Evolutionary conservation across 495 filamentous ascomycete genomes (phyloP).

Genomic region (Neurospora sp.): DNA sequence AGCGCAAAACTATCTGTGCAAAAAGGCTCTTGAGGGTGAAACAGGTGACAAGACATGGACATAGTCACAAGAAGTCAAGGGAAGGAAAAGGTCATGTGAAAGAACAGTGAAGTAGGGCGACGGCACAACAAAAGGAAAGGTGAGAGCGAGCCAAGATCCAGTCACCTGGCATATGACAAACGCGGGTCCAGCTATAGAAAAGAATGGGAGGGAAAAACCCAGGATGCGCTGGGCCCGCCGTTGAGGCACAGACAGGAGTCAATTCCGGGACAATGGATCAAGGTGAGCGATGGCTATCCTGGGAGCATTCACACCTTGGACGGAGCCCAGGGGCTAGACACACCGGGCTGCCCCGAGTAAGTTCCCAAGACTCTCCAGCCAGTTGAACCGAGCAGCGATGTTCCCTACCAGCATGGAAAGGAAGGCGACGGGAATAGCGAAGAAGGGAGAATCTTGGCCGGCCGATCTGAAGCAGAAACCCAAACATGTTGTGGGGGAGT

Average conservation of each 20-base stretch:
- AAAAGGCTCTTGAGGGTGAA: not conserved
- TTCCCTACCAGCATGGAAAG: constrained; percentile 5
- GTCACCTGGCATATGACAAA: constrained; percentile 1
- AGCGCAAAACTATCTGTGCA: not conserved
- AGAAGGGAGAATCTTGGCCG: constrained; percentile 1
- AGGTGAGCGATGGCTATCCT: constrained; percentile 8
- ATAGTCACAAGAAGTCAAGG: not conserved
- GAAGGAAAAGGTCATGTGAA: not conserved
- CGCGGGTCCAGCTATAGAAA: not conserved
- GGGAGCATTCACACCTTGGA: constrained; percentile 4
- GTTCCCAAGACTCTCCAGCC: not conserved
- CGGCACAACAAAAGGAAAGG: not conserved
- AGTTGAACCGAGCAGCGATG: constrained; percentile 6
- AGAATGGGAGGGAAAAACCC: constrained; percentile 2
- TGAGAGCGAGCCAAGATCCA: not conserved
- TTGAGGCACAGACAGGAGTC: constrained; percentile 13
- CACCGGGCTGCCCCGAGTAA: constrained; percentile 6
- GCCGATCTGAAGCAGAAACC: not conserved
- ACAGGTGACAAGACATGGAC: not conserved
- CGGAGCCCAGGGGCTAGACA: constrained; percentile 10
- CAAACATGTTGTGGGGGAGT: not conserved
- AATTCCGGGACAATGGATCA: constrained; percentile 7
- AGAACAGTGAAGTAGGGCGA: not conserved
- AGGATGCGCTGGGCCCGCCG: constrained; percentile 11
- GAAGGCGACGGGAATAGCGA: constrained; percentile 4